Evolutionary conservation across 2,329 filamentous ascomycete genomes (phyloP).

Genomic region (Boeremia exigua): DNA sequence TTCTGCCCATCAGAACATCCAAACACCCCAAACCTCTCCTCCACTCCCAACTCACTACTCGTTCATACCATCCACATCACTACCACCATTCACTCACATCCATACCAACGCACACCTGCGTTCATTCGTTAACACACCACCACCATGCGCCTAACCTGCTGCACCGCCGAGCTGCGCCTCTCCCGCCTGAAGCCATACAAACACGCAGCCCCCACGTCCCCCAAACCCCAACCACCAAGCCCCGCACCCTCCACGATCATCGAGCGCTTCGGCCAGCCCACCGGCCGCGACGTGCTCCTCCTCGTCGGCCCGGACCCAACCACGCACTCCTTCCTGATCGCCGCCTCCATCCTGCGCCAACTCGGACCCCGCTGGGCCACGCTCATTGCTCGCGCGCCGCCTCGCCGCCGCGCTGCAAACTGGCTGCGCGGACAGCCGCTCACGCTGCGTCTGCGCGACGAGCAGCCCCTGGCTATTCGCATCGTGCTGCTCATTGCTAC

Average conservation of each 20-base stretch:
- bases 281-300: not conserved
- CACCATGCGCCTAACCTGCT: too few relatives aligned
- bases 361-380: slow-evolving; percentile 13
- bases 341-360: slow-evolving; percentile 12
- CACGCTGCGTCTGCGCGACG: slow-evolving; percentile 36
- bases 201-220: not conserved
- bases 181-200: not conserved
- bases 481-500: slow-evolving; percentile 45
- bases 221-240: not conserved
- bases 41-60: not conserved
- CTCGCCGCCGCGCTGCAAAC: not conserved
- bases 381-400: not conserved
- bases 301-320: slow-evolving; percentile 14
- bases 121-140: too few relatives aligned
- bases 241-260: not conserved
- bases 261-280: slow-evolving; percentile 2
- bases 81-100: too few relatives aligned
- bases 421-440: not conserved
- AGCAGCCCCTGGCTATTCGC: slow-evolving; percentile 39
- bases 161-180: too few relatives aligned
- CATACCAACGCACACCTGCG: too few relatives aligned
- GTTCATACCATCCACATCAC: too few relatives aligned
- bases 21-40: not conserved
- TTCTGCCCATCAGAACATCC: not conserved
- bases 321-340: slow-evolving; percentile 11